phyloP scores from a whole-genome alignment of 805 yeast species.

The Schwanniomyces yamadae region DNA sequence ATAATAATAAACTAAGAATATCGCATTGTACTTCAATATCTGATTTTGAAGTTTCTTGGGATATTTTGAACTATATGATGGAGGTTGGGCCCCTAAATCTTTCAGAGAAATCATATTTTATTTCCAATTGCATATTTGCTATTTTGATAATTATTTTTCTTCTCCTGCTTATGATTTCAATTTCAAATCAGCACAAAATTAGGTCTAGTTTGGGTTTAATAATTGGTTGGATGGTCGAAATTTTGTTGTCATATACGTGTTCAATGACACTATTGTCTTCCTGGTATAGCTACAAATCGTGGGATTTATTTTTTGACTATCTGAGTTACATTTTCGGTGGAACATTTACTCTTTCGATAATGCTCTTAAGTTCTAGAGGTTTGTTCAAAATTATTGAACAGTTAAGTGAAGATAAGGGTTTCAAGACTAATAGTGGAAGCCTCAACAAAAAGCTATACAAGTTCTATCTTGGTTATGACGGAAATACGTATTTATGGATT shows the following conservation, averaged over 20 bases:
- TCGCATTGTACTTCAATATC: not conserved
- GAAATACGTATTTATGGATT: constrained; percentile 6
- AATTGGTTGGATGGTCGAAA: constrained; percentile 35
- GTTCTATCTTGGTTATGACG: constrained; percentile 28
- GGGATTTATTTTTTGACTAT: constrained; percentile 30
- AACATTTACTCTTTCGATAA: constrained; percentile 20
- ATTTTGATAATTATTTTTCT: constrained; percentile 17
- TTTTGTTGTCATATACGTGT: constrained; percentile 24
- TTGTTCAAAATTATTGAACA: constrained; percentile 27
- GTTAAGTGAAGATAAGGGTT: constrained; percentile 23
- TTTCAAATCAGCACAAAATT: constrained; percentile 34
- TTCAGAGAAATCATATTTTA: not conserved
- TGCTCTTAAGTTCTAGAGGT: constrained; percentile 30
- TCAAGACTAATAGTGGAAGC: constrained; percentile 15
- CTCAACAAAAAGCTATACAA: constrained; percentile 27
- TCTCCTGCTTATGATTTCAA: constrained; percentile 21
- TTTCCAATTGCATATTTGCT: constrained; percentile 2
- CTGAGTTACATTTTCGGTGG: constrained; percentile 21
- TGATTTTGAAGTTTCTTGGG: not conserved
- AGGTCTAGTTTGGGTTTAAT: constrained; percentile 35
- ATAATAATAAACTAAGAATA: too few relatives aligned
- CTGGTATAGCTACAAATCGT: constrained; percentile 15
- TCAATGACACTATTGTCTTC: constrained; percentile 23
- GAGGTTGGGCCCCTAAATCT: not conserved
- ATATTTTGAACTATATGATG: not conserved